Percentiles rank a stretch among this genome's conserved stretches.
phyloP scores from a whole-genome alignment of 139 green algal genomes.

The Micromonas commoda region DNA sequence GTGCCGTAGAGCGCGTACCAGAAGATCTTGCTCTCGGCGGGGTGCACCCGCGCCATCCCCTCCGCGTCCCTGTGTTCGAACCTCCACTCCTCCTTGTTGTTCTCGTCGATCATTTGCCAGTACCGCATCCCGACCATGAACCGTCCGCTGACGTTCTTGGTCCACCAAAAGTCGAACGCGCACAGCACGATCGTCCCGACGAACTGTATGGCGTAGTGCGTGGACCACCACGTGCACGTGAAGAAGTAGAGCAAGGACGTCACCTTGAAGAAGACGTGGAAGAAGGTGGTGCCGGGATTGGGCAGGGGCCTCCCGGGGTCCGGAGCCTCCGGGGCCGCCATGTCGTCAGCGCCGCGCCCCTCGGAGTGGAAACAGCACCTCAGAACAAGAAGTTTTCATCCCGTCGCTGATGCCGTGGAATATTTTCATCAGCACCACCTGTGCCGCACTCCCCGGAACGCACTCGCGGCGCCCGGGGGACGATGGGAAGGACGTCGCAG shows the following conservation, averaged over 20 bases:
- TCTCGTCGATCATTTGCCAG: slow-evolving; percentile 13
- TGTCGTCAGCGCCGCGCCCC: no score
- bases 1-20: slow-evolving; percentile 5
- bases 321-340: no score
- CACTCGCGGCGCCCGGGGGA: no score
- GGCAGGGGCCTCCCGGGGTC: no score
- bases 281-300: no score
- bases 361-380: no score
- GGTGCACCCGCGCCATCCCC: neutral
- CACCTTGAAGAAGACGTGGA: neutral
- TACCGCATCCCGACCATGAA: slow-evolving; percentile 15
- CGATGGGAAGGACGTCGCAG: no score
- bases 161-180: slow-evolving; percentile 8
- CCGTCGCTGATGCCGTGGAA: no score
- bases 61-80: slow-evolving; percentile 9
- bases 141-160: slow-evolving; percentile 6
- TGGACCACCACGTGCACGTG: neutral
- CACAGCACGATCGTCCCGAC: neutral
- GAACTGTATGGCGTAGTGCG: neutral
- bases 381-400: no score
- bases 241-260: neutral
- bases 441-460: no score
- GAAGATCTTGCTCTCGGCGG: neutral
- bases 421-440: no score
- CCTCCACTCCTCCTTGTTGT: neutral